These are phyloP conservation scores for Picea glauca DNA, from an alignment of 75 land plant genomes.

Conservation along the genomic window DNA sequence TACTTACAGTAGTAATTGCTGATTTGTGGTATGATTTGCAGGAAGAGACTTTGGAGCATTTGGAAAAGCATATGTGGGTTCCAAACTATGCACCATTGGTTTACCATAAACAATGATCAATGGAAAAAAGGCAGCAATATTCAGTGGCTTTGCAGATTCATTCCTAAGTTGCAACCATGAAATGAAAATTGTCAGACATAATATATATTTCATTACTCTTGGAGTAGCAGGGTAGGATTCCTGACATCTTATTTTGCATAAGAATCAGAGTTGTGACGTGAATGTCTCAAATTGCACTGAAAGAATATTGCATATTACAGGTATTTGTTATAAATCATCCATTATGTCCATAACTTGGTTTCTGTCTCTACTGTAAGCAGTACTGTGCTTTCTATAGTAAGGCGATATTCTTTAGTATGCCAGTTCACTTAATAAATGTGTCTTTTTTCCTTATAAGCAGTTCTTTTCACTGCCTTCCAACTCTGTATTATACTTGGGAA, in stretches of 20 bases:
- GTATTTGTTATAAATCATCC: too few species aligned
- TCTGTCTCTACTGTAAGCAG: too few species aligned
- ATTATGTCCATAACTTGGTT: too few species aligned
- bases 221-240: background rate
- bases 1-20: background rate
- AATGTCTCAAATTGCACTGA: background rate
- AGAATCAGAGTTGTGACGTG: background rate
- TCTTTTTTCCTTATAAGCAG: too few species aligned
- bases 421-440: too few species aligned
- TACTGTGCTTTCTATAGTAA: too few species aligned
- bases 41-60: constrained; percentile 61
- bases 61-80: constrained; percentile 88
- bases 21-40: constrained; percentile 18
- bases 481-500: too few species aligned
- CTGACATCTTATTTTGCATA: background rate
- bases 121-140: background rate
- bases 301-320: too few species aligned
- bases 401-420: too few species aligned
- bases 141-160: background rate
- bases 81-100: constrained; percentile 87
- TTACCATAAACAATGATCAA: constrained; percentile 34
- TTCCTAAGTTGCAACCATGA: background rate
- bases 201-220: background rate
- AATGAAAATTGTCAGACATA: background rate
- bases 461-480: too few species aligned